Base-by-base conservation (phyloP, 2,329 filamentous ascomycete species). In the Mycosphaerelloides madeirae region DNA sequence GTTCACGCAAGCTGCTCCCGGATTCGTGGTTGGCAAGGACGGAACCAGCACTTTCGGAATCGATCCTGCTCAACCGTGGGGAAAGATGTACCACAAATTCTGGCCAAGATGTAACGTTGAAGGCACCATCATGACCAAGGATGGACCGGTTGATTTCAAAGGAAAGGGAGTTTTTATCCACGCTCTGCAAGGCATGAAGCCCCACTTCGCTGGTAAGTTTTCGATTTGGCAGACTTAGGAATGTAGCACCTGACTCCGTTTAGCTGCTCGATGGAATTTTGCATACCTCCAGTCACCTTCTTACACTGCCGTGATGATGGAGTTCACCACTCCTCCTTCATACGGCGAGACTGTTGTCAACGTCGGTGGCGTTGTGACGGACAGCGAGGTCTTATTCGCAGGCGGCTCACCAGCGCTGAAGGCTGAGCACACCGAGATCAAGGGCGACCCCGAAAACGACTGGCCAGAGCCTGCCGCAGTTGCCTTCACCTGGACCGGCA, bases 171-270 rank as follows among this genome's bases (percentile, higher is more conserved):
- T 94, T 60, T 91, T 89, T 69, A 76, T 84, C 55, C 85, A 93
- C 66, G 90, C 88, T 31, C 73, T 97, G 39, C 93, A 97, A 72
- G 93, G 90, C 65, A 97, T 97, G 91, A 98, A 98, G 78, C 93
- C 93, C 31, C 93, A 98, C 68, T 94, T 98, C 65, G 86, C 89
- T 48, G 90, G 79, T 81, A 72, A 59, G 71, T 59, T 25, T 9
- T 11, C 6, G 15, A 43, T 29, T 6, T n/a, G n/a, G n/a, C n/a
- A n/a, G 15, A 41, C 16, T 32, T 40, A 12, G 20, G 3, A 13
- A 38, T 12, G 13, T 5, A 35, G 25, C 6, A 9, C 6, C 13
- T 22, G 11, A 37, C 48, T 32, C n/a, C 6, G 20, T 19, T 18
- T 54, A 80, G 81, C 91, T 50, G 82, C 86, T 22, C 81, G 79